Base-by-base conservation (phyloP, 2,329 filamentous ascomycete species). In the Claviceps sp. region DNA sequence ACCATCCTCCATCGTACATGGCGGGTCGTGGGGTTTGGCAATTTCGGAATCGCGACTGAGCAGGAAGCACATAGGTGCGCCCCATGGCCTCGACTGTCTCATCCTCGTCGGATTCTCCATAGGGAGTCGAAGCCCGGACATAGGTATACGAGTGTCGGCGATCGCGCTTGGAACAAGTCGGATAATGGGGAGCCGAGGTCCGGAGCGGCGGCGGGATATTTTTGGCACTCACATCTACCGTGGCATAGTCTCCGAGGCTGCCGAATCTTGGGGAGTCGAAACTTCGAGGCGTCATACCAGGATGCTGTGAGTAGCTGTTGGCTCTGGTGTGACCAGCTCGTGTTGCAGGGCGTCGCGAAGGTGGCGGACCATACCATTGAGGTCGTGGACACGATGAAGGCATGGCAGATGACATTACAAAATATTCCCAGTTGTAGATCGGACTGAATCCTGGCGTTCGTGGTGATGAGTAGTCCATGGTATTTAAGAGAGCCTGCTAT, bases 21-120 rank as follows among this genome's bases (percentile, higher is more conserved):
- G 62, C 66, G 59, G 67, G 60, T 54, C 68, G 54, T 58, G 57
- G 57, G 59, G 56, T 58, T 47, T 57, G 63, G 59, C 61, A 59
- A 58, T 61, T 57, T 59, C 61, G 64, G 60, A 62, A 61, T 63
- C 70, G 71, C 60, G 72, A 69, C 68, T 70, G 68, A 58, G 73
- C 70, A 54, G 73, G 73, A 62, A 80, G 63, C 68, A 78, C 68
- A 60, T 73, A 79, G 57, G 70, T 76, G 64, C 71, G 63, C 13
- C 48, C 75, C 64, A 75, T 63, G 62, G 75, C 67, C 67, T 79
- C 74, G 67, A 79, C 68, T 56, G 74, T 65, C 69, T 80, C 77
- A 71, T 81, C 78, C 73, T 80, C 77, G 74, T 81, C 78, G 70
- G 78, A 81, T 68, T 80, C 78, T 72, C 77, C 77, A 74, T 76